phyloP scores from a whole-genome alignment of 2,329 filamentous ascomycete species.

The Neocatenulostroma microsporum region DNA sequence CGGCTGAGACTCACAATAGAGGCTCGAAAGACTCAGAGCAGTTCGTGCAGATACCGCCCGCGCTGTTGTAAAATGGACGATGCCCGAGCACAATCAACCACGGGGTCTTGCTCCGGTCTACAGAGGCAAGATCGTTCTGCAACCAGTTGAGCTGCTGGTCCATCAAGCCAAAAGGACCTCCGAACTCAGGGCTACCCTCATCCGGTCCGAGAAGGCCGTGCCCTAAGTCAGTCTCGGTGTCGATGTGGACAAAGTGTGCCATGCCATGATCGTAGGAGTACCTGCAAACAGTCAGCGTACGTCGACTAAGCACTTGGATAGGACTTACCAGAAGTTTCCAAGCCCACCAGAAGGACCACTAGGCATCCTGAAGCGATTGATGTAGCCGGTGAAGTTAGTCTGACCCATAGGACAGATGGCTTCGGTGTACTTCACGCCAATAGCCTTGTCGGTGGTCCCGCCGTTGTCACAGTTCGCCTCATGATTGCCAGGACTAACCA shows the following conservation, averaged over 20 bases:
- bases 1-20: no score
- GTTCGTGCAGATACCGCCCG: constrained; percentile 33
- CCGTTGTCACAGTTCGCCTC: constrained; percentile 41
- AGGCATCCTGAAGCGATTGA: constrained; percentile 47
- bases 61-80: constrained; percentile 42
- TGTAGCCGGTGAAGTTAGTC: constrained; percentile 44
- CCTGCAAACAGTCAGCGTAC: constrained; percentile 46
- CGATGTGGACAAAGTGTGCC: constrained; percentile 43
- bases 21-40: constrained; percentile 41
- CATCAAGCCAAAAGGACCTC: constrained; percentile 43
- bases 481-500: constrained; percentile 47
- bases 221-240: constrained; percentile 45
- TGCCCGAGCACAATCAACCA: constrained; percentile 45
- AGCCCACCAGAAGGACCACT: constrained; percentile 38
- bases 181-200: constrained; percentile 33
- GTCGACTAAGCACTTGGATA: no score
- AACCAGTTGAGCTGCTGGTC: constrained; percentile 43
- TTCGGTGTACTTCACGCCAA: constrained; percentile 13
- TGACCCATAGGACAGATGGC: constrained; percentile 45
- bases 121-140: constrained; percentile 35
- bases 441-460: constrained; percentile 34
- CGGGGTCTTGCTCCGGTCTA: constrained; percentile 42
- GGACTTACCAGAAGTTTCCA: constrained; percentile 46
- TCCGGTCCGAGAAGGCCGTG: constrained; percentile 32
- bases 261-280: constrained; percentile 47